Evolutionary conservation across 192 early-diverging fungal species (phyloP), one percentile per base, ranked within the genome.

Genomic region (Obelidium mucronatum): DNA sequence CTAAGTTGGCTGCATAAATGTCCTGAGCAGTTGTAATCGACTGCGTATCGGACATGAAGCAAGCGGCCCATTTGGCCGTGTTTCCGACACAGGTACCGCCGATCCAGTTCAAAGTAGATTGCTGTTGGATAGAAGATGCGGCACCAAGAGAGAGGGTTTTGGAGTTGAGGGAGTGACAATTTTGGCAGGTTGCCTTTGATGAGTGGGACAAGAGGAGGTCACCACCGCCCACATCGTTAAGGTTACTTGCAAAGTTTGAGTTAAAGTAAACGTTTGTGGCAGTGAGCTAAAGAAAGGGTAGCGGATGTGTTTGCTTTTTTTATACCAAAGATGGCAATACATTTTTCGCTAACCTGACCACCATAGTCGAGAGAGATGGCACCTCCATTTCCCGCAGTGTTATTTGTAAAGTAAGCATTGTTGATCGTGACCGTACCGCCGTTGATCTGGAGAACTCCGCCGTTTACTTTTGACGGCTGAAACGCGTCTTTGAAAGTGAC

Each of bases 1-100:
- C 19, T 19, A 48, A 48, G 44, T 48, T 48, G 11, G 8, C 11
- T 19, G 44, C 44, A 48, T 48, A 48, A 48, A 48, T 48, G 19
- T 48, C 44, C 19, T 48, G 44, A 15, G 44, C 44, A 19, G 8
- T 48, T 19, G 0, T 48, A 6, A 48, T 19, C 19, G 44, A 48
- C 19, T 48, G 8, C 19, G 34, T 35, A 36, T 65, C 63, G 5
- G 35, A 22, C 63, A 65, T 65, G 19, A 65, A 33, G 35, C 63
- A 65, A 37, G 33, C 63, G 22, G 34, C 63, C 63, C 63, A 65
- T n/a, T 2, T 11, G 19, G 63, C 63, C 37, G 63, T 65, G 63
- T 65, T 65, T 19, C 39, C 39, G 15, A 65, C 26, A 35, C 63
- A 65, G 15, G 63, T 34, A n/a, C 63, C 63, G 8, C 63, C 63